Evolutionary conservation across 1,139 yeast genomes (phyloP), one percentile per base, ranked within the genome.

Genomic region (Candida sojae): DNA sequence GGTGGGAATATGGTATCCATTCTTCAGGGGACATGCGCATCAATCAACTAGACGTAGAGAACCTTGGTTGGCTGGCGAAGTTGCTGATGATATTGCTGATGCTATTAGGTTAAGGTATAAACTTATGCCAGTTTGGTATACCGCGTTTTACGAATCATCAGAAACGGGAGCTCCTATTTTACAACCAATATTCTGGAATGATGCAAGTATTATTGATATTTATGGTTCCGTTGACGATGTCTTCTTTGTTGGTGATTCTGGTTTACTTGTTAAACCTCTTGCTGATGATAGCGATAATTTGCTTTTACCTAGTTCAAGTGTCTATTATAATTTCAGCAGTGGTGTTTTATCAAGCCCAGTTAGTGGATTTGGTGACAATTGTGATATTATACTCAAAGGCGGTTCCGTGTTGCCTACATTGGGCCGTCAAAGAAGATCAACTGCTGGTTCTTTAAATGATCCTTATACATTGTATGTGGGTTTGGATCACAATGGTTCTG

Each of bases 21-120:
- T 93, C 61, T 92, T 93, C 73, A 78, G 99, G 61, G 97, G 87
- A 0, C 99, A 93, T 69, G 97, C 98, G 0, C 98, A 95, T 69
- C 87, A 92, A 49, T 98, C 93, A 64, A 77, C 97, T 0, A 77
- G 87, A 60, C 82, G 98, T 66, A 80, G 97, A 52, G 99, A 93
- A 61, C 99, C 99, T 1, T 93, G 92, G 85, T 67, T 92, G 43
- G 77, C 87, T 1, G 88, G 88, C 2, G 95, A 84, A 30, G 92
- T 93, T 57, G 82, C 86, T n/a, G 70, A 81, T 0, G 64, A 79
- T 26, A 86, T 91, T 47, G 77, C 88, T 48, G 85, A 86, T 44
- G 86, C 96, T 0, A 75, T 93, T 26, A 73, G 72, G 49, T 72
- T 89, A 55, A 76, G 99, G 52, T 93, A 93, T 65, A 70, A 79